Conservation (phyloP, 805 yeast species). For the Hanseniaspora jakobsenii region DNA sequence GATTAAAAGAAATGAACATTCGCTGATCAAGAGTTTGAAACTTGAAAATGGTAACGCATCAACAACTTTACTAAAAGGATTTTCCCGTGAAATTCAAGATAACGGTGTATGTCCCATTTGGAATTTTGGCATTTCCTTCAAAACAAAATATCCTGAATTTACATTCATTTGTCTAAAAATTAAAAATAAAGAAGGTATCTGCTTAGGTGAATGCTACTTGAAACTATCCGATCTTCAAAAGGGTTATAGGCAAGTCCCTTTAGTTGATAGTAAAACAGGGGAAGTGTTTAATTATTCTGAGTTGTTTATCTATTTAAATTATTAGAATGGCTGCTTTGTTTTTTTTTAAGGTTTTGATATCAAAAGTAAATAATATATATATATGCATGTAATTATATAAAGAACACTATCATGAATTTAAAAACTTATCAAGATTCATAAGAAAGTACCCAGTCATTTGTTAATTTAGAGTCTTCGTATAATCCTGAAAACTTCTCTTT, state of each 20-base stretch:
- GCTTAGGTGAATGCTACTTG: slow-evolving; percentile 49
- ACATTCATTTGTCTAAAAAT: slow-evolving; percentile 47
- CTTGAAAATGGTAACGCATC: slow-evolving; percentile 21
- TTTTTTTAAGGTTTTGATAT: too few relatives aligned
- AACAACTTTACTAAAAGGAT: slow-evolving; percentile 17
- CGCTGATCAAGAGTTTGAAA: slow-evolving; percentile 19
- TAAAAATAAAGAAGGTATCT: slow-evolving; percentile 30
- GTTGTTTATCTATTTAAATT: slow-evolving; percentile 31
- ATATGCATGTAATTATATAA: too few relatives aligned
- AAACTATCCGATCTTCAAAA: slow-evolving; percentile 51
- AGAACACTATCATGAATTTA: too few relatives aligned
- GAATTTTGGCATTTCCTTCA: slow-evolving; percentile 45
- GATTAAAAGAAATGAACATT: slow-evolving; percentile 18
- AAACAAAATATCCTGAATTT: slow-evolving; percentile 31
- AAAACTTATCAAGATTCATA: not conserved
- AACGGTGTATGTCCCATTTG: slow-evolving; percentile 87
- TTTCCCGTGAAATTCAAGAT: slow-evolving; percentile 33
- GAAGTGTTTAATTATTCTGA: slow-evolving; percentile 60
- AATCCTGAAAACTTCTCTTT: slow-evolving; percentile 9
- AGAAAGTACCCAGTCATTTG: not conserved
- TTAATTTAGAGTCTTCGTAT: not conserved
- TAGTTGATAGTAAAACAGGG: slow-evolving; percentile 59
- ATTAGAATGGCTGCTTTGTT: too few relatives aligned
- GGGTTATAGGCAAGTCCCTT: slow-evolving; percentile 75
- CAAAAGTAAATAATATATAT: too few relatives aligned